Conservation (phyloP, 2,329 filamentous ascomycete genomes). For the Diaporthe ilicicola region DNA sequence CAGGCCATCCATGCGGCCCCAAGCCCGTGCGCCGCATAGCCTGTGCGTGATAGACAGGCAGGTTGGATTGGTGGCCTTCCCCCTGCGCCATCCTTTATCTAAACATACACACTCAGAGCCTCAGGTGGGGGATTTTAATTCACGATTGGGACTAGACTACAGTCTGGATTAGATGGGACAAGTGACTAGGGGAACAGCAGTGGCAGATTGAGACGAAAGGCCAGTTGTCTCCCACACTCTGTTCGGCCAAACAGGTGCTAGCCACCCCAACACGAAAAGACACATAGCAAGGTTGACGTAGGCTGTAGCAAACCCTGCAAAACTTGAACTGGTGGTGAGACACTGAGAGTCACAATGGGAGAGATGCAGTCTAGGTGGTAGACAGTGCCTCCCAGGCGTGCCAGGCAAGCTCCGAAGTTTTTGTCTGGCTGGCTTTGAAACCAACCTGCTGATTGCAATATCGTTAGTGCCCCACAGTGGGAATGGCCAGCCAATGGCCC, state of each 20-base stretch:
- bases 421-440: conserved; percentile 16
- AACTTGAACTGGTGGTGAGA: neutral
- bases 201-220: too few species aligned
- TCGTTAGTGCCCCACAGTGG: conserved; percentile 13
- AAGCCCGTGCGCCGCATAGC: neutral
- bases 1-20: neutral
- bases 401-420: neutral
- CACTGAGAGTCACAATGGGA: neutral
- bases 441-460: conserved; percentile 12
- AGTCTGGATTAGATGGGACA: too few species aligned
- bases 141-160: too few species aligned
- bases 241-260: too few species aligned
- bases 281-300: neutral
- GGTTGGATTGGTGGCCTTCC: neutral
- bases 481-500: conserved; percentile 9
- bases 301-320: neutral
- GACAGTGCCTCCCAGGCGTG: neutral
- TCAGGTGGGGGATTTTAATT: too few species aligned
- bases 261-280: neutral
- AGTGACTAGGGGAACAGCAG: too few species aligned
- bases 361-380: neutral
- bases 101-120: neutral
- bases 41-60: neutral
- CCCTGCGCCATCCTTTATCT: neutral
- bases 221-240: neutral